These are phyloP conservation scores for Striga hermonthica DNA, from an alignment of 305 asterid genomes.

Conservation along the genomic window DNA sequence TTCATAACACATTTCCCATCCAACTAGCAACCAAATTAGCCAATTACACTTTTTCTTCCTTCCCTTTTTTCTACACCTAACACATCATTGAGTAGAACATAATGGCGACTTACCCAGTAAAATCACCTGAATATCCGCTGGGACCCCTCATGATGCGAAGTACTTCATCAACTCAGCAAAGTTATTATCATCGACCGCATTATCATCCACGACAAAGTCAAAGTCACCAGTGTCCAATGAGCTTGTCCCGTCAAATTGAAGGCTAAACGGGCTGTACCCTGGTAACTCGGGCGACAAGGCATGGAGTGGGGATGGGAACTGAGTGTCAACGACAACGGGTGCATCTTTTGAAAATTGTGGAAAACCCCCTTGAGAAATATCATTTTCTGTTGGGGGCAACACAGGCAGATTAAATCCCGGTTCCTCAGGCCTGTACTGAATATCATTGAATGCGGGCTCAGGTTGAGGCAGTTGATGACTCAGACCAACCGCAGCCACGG, in stretches of 20 bases:
- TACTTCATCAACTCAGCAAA: slow-evolving; percentile 40
- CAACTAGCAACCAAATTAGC: neutral
- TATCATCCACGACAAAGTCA: slow-evolving; percentile 35
- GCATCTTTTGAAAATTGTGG: slow-evolving; percentile 41
- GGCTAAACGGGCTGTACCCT: slow-evolving; percentile 41
- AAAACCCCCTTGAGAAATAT: slow-evolving; percentile 32
- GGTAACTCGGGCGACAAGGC: slow-evolving; percentile 43
- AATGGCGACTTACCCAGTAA: neutral
- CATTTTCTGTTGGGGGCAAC: slow-evolving; percentile 36
- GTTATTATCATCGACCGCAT: slow-evolving; percentile 26
- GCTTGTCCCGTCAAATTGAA: slow-evolving; percentile 51
- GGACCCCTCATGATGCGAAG: slow-evolving; percentile 39
- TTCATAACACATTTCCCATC: slow-evolving; percentile 12
- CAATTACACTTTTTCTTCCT: slow-evolving; percentile 3
- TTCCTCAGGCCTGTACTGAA: slow-evolving; percentile 37
- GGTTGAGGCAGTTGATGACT: slow-evolving; percentile 36
- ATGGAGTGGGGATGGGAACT: slow-evolving; percentile 42
- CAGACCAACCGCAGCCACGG: slow-evolving; percentile 35
- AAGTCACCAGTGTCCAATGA: slow-evolving; percentile 37
- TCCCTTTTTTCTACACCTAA: neutral
- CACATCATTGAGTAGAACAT: neutral
- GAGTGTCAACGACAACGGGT: slow-evolving; percentile 36
- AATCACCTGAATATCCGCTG: neutral
- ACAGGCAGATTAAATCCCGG: slow-evolving; percentile 34
- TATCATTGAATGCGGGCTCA: slow-evolving; percentile 31